Conservation (phyloP, 164 flowering plant genomes). For the Platanus orientalis region DNA sequence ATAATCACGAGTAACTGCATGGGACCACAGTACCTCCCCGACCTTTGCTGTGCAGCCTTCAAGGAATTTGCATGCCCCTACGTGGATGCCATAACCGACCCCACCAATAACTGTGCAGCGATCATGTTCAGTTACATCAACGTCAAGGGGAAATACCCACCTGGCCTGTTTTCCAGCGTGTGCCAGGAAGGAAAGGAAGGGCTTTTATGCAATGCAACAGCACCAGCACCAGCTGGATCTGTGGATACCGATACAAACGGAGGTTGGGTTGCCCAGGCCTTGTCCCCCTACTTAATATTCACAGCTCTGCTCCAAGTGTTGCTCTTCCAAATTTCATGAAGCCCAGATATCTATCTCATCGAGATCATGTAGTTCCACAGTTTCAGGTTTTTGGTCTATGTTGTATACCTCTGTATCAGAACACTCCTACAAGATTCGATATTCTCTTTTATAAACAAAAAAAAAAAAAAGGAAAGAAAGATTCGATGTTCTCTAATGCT, state of each 20-base stretch:
- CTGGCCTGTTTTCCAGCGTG: slow-evolving; percentile 46
- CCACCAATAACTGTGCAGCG: background rate
- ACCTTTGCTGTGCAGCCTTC: slow-evolving; percentile 3
- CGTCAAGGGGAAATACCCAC: slow-evolving; percentile 53
- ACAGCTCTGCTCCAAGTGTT: slow-evolving; percentile 6
- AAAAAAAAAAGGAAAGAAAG: too few species aligned
- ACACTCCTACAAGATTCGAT: too few species aligned
- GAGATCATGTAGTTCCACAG: too few species aligned
- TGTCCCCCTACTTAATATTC: slow-evolving; percentile 7
- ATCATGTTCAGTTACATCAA: slow-evolving; percentile 28
- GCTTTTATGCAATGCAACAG: slow-evolving; percentile 25
- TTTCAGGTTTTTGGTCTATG: too few species aligned
- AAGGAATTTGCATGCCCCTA: slow-evolving; percentile 10
- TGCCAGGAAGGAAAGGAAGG: slow-evolving; percentile 40
- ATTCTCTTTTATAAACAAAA: too few species aligned
- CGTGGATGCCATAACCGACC: slow-evolving; percentile 1
- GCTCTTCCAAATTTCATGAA: slow-evolving; percentile 10
- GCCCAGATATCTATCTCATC: background rate
- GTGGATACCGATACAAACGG: background rate
- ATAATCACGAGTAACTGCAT: slow-evolving; percentile 9
- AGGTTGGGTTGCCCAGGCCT: background rate
- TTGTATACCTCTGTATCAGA: too few species aligned
- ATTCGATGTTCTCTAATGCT: too few species aligned
- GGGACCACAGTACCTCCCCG: background rate
- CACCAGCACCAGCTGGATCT: slow-evolving; percentile 12